Percentiles rank a stretch among this genome's conserved stretches.
Conservation (phyloP, 1,284 basidiomycete genomes). For the Pseudozyma sp. region DNA sequence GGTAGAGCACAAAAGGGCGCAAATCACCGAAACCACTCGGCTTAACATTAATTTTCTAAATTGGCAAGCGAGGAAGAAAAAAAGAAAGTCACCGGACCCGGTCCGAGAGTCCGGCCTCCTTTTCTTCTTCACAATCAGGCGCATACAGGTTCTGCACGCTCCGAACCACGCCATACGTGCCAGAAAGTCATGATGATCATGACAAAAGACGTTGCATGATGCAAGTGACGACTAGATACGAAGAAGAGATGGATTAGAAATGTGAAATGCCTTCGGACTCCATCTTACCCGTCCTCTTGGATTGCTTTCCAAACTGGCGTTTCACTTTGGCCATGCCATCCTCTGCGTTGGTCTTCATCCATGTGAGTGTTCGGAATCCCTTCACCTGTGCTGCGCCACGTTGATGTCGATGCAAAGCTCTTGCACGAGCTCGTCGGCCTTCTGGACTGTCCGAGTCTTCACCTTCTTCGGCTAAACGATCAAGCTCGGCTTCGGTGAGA, state of each 20-base stretch:
- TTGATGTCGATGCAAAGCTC: conserved; percentile 57
- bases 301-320: conserved; percentile 47
- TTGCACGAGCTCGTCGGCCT: conserved; percentile 33
- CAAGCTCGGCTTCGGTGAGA: conserved; percentile 39
- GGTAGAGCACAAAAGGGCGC: no score
- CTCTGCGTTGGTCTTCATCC: conserved; percentile 62
- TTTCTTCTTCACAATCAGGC: no score
- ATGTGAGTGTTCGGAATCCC: conserved; percentile 54
- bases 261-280: conserved; percentile 63
- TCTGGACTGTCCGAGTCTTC: conserved; percentile 43
- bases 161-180: no score
- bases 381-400: conserved; percentile 62
- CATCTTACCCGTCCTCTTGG: conserved; percentile 59
- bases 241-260: conserved; percentile 28
- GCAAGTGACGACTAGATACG: neutral
- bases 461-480: conserved; percentile 28
- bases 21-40: no score
- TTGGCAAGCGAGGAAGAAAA: no score
- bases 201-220: neutral
- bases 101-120: no score
- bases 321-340: conserved; percentile 47
- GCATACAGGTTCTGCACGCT: no score
- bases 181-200: no score
- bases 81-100: no score
- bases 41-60: no score